Evolutionary conservation across 1,284 basidiomycete genomes (phyloP).

Genomic region (Trichosporon inkin): DNA sequence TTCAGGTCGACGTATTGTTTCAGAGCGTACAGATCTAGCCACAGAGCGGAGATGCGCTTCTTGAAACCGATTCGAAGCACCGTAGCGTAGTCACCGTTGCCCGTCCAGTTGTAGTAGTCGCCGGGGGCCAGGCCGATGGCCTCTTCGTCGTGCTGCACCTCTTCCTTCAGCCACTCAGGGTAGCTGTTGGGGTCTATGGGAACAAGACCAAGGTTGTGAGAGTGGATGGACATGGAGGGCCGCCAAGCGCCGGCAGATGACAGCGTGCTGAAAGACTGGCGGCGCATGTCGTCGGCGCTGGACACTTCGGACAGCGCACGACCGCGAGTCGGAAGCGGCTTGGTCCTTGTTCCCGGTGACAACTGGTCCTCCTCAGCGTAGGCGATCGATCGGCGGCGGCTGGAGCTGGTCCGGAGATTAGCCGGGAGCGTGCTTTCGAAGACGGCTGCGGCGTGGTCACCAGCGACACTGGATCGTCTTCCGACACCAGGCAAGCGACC

Average conservation of each 20-base stretch:
- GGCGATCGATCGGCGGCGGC: conserved; percentile 10
- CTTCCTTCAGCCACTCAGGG: conserved; percentile 31
- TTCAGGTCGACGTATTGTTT: conserved; percentile 93
- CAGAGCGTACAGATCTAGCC: conserved; percentile 75
- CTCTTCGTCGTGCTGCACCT: conserved; percentile 13
- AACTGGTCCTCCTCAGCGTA: neutral
- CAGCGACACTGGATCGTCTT: conserved; percentile 15
- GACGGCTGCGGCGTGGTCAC: conserved; percentile 45
- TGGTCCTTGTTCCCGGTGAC: conserved; percentile 15
- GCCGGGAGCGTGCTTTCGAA: conserved; percentile 42
- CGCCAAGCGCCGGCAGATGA: conserved; percentile 28
- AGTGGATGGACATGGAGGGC: conserved; percentile 3
- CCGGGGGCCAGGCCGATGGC: conserved; percentile 12
- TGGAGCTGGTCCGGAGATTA: conserved; percentile 16
- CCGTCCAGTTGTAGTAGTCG: conserved; percentile 64
- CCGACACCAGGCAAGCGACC: conserved; percentile 18
- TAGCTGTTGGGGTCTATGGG: conserved; percentile 36
- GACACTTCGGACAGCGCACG: conserved; percentile 32
- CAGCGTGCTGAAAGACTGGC: conserved; percentile 41
- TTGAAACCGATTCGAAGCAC: conserved; percentile 89
- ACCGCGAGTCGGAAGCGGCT: conserved; percentile 15
- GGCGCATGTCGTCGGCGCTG: conserved; percentile 30
- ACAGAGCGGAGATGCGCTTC: conserved; percentile 81
- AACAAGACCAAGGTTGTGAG: conserved; percentile 22
- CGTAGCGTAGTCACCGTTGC: conserved; percentile 76